Conservation (phyloP, 2,329 filamentous ascomycete species). For the Podosphaera aphanis region DNA sequence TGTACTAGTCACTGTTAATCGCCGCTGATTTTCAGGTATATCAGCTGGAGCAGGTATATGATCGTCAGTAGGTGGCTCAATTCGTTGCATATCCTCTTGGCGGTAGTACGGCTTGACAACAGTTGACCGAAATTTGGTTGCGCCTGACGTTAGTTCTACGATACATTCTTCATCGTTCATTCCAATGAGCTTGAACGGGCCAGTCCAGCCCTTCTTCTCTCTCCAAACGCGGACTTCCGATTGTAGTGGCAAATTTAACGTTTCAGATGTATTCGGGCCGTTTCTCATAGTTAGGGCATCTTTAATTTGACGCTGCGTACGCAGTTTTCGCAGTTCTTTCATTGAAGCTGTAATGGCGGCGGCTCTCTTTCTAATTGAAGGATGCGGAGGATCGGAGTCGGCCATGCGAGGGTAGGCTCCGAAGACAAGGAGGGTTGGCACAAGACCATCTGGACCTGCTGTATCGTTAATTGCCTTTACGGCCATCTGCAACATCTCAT, state of each 20-base stretch:
- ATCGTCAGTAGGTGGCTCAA: background rate
- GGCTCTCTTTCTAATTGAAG: background rate
- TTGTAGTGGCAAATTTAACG: slow-evolving; percentile 1
- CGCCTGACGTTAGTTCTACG: background rate
- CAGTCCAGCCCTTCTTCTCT: slow-evolving; percentile 2
- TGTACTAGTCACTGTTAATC: no score
- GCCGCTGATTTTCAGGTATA: no score
- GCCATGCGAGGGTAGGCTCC: background rate
- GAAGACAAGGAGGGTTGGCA: no score
- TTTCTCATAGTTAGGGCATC: slow-evolving; percentile 2
- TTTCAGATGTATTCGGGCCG: background rate
- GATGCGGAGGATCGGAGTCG: background rate
- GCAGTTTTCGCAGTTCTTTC: slow-evolving; percentile 1
- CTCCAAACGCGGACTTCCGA: slow-evolving; percentile 1
- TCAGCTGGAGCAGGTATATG: background rate
- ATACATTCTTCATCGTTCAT: background rate
- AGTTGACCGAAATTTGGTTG: slow-evolving; percentile 1
- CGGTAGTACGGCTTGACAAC: background rate
- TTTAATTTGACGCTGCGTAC: background rate
- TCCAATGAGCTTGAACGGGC: background rate
- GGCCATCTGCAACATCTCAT: background rate
- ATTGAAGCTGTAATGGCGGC: slow-evolving; percentile 2
- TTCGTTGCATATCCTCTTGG: background rate
- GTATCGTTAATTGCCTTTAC: background rate
- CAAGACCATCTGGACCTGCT: background rate